Evolutionary conservation across 306 rosid species (phyloP), one percentile per base, ranked within the genome.

Genomic region (Quillaja saponaria): DNA sequence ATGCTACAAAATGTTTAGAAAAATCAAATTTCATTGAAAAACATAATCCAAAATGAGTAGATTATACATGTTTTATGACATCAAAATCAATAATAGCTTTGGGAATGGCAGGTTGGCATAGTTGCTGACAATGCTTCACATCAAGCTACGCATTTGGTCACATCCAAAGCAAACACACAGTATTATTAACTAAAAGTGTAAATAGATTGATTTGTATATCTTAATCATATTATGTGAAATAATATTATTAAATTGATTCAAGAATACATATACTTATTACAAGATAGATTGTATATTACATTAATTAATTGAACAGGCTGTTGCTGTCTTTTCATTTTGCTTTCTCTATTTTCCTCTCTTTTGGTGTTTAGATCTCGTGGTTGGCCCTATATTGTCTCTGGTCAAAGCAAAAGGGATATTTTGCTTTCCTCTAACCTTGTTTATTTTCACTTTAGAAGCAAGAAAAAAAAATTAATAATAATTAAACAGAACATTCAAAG

Each of bases 381-480:
- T 34, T 52, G 62, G 53, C 31, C 31, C 6, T 6, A 4, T 34
- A 55, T 58, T 67, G 13, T 67, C 42, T 37, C 34, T 51, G 51
- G 82, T 78, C 82, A 78, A 72, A 68, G 61, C 49, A n/a, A n/a
- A n/a, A n/a, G n/a, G 60, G 57, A 58, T 68, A 72, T 50, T 72
- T 44, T 67, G 63, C 69, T 77, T 67, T 72, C 9, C 39, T 58
- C 17, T 19, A 67, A 58, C 55, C 65, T 63, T 68, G 71, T 62
- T 77, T 72, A 55, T 66, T 40, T 57, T 59, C 71, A 55, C 71
- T 72, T 72, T 72, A 75, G 51, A 48, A 31, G 65, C 46, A 78
- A 78, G 67, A 78, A 78, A 77, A 50, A 18, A 67, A 41, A 41
- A 57, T 77, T 58, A 72, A 61, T 71, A 67, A 2, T 25, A 25